Evolutionary conservation across 163 green algal species (phyloP), one percentile per base, ranked within the genome.

Genomic region (Chlamydomonas reinhardtii): DNA sequence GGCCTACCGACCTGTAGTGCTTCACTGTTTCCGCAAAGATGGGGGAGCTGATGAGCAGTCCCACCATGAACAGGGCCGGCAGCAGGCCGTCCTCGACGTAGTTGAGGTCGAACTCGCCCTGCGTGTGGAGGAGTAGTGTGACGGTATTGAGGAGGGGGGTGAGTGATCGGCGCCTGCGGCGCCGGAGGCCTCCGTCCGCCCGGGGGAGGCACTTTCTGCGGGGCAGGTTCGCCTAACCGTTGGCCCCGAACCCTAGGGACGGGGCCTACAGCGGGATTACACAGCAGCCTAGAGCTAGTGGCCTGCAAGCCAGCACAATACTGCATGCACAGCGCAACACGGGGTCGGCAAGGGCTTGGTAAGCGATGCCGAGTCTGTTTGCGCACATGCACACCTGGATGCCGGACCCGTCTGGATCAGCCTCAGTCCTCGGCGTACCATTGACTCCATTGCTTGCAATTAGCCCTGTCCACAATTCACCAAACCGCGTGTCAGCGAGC

Each of bases 381-480:
- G 27, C 62, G 62, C 19, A 11, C 59, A 66, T n/a, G 59, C 59
- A 29, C 78, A 93, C 92, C 94, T 97, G 93, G 31, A 98, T 97
- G 54, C 95, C 96, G 4, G 78, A 90, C 15, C 93, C 96, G 32
- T 88, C 20, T 5, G 92, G 91, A 8, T 91, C 74, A 12, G 91
- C 83, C 17, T 80, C 84, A 2, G 90, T 92, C 6, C 83, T 85
- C 31, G 81, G 84, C 0, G 87, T 89, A 0, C 96, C 97, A 78
- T 99, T 99, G 12, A 99, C 96, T 17, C 97, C 96, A 75, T 99
- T 99, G 89, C 94, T 97, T 48, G 94, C 92, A 39, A 99, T 96
- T 2, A 97, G 88, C 9, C 95, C 95, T 98, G 90, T n/a, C n/a
- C n/a, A n/a, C n/a, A 9, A 77, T 56, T 12, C 19, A 19, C 6